Percentiles rank a stretch among this genome's conserved stretches.
These are phyloP conservation scores for Talaromyces liani DNA, from an alignment of 495 filamentous ascomycete genomes.

Conservation along the genomic window DNA sequence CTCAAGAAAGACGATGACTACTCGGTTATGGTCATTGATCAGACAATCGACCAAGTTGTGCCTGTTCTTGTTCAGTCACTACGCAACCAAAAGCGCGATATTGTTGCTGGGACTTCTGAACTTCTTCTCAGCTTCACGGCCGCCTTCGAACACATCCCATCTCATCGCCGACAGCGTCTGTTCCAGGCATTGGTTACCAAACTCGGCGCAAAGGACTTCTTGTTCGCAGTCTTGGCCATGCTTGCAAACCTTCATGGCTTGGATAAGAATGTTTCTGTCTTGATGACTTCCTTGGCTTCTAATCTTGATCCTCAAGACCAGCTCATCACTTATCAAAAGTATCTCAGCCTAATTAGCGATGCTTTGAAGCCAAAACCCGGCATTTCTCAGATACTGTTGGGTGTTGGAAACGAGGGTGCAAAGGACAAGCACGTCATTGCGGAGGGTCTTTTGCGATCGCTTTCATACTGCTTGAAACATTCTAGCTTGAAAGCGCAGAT, in stretches of 20 bases:
- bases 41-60: constrained; percentile 82
- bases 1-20: constrained; percentile 90
- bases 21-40: constrained; percentile 81
- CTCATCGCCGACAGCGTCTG: constrained; percentile 68
- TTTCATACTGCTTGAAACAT: constrained; percentile 37
- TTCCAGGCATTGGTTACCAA: constrained; percentile 75
- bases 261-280: constrained; percentile 35
- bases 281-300: constrained; percentile 35
- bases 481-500: constrained; percentile 37
- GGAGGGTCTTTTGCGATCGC: constrained; percentile 49
- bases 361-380: constrained; percentile 60
- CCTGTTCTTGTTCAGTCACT: constrained; percentile 84
- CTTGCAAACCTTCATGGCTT: constrained; percentile 38
- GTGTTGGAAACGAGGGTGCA: constrained; percentile 51
- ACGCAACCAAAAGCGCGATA: constrained; percentile 65
- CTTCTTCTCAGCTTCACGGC: constrained; percentile 85
- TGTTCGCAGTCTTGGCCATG: constrained; percentile 39
- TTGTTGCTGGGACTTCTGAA: constrained; percentile 73
- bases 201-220: constrained; percentile 72
- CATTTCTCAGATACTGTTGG: constrained; percentile 62
- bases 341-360: constrained; percentile 64
- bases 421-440: constrained; percentile 54
- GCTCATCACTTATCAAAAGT: constrained; percentile 60
- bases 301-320: constrained; percentile 58
- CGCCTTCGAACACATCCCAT: constrained; percentile 90